Percentiles rank a stretch among this genome's conserved stretches.
These are phyloP conservation scores for Schwanniomyces occidentalis DNA, from an alignment of 805 yeast genomes.

Conservation along the genomic window DNA sequence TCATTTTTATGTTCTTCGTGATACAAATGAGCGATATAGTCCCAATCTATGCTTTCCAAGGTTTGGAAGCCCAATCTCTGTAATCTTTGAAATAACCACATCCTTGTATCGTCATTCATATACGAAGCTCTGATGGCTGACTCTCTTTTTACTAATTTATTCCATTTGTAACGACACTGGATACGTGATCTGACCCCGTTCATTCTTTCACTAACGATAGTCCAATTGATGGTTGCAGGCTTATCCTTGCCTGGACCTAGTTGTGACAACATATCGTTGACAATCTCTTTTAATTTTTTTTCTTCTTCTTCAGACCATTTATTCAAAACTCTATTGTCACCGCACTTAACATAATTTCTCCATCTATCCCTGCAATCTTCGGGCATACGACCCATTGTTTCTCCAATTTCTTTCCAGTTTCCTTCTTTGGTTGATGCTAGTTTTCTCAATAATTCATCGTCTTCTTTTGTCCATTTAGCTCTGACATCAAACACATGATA, in stretches of 20 bases:
- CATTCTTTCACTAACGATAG: slow-evolving; percentile 85
- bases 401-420: slow-evolving; percentile 87
- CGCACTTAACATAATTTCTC: slow-evolving; percentile 95
- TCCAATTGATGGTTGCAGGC: slow-evolving; percentile 75
- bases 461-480: slow-evolving; percentile 87
- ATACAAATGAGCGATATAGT: slow-evolving; percentile 27
- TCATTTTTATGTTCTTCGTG: slow-evolving; percentile 19
- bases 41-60: slow-evolving; percentile 36
- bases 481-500: slow-evolving; percentile 86
- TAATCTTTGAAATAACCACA: slow-evolving; percentile 38
- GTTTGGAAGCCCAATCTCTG: slow-evolving; percentile 24
- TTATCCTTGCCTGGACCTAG: slow-evolving; percentile 10
- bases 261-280: slow-evolving; percentile 18
- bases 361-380: slow-evolving; percentile 97
- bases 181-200: slow-evolving; percentile 86
- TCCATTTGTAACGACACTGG: slow-evolving; percentile 96
- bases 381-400: slow-evolving; percentile 85
- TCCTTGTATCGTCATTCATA: slow-evolving; percentile 33
- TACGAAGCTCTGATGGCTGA: slow-evolving; percentile 28
- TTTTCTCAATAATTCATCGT: slow-evolving; percentile 66
- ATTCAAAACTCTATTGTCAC: slow-evolving; percentile 68
- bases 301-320: slow-evolving; percentile 84
- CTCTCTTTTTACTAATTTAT: slow-evolving; percentile 68
- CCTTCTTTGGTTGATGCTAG: slow-evolving; percentile 70
- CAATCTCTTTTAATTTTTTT: slow-evolving; percentile 44